Evolutionary conservation across 1,284 basidiomycete species (phyloP).

Genomic region (Paramarasmius palmivorus): DNA sequence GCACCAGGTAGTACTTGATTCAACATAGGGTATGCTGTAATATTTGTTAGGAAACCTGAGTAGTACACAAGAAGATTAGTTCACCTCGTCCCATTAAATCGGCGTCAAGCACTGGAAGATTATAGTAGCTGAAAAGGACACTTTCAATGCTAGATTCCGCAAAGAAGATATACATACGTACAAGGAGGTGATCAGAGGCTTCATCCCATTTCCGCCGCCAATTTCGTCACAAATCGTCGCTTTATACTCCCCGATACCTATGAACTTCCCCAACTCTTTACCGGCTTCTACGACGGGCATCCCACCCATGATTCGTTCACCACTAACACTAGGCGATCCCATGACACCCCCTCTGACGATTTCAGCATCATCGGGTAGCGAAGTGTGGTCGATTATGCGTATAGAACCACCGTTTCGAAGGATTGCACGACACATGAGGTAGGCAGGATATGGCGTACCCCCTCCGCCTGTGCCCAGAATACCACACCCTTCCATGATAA

Average conservation of each 20-base stretch:
- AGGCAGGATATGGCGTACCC: constrained; percentile 47
- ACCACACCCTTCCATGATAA: constrained; percentile 1
- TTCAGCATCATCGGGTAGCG: constrained; percentile 28
- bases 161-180: constrained; percentile 17
- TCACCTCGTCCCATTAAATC: constrained; percentile 51
- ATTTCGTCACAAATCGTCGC: constrained; percentile 49
- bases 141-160: background rate
- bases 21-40: constrained; percentile 24
- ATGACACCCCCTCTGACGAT: constrained; percentile 40
- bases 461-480: constrained; percentile 36
- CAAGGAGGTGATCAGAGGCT: constrained; percentile 45
- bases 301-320: constrained; percentile 1
- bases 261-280: constrained; percentile 29
- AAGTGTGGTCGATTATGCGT: constrained; percentile 35
- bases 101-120: constrained; percentile 42
- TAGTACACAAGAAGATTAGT: constrained; percentile 22
- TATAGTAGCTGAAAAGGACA: constrained; percentile 20
- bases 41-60: constrained; percentile 1
- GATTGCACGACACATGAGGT: constrained; percentile 43
- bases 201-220: constrained; percentile 56
- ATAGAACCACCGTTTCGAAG: constrained; percentile 42
- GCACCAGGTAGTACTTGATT: constrained; percentile 34
- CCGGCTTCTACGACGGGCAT: constrained; percentile 19
- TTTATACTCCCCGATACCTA: constrained; percentile 35
- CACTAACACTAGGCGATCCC: constrained; percentile 40